phyloP scores from a whole-genome alignment of 495 filamentous ascomycete species.

The Aspergillus nidulans region DNA sequence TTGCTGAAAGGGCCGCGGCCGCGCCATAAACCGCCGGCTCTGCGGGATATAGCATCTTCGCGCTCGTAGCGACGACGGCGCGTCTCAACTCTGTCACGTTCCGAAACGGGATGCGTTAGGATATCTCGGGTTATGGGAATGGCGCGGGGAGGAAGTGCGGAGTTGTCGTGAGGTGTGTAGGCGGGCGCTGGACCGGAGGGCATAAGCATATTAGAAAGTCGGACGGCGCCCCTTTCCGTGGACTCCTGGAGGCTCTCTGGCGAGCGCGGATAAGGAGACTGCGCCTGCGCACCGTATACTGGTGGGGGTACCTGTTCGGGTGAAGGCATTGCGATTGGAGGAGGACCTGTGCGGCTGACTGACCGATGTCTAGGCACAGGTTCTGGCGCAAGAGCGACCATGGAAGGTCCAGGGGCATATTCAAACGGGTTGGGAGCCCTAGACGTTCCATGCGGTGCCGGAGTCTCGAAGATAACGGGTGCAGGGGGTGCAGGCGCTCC shows the following conservation, averaged over 20 bases:
- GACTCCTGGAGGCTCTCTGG: constrained; percentile 36
- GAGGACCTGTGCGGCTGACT: constrained; percentile 4
- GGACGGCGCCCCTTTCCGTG: constrained; percentile 40
- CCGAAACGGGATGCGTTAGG: constrained; percentile 23
- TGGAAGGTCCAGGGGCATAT: not conserved
- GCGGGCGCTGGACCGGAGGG: constrained; percentile 32
- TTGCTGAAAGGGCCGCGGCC: constrained; percentile 55
- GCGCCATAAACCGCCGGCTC: constrained; percentile 55
- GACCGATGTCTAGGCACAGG: constrained; percentile 8
- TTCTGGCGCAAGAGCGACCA: not conserved
- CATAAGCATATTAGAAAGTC: constrained; percentile 43
- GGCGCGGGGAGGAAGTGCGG: constrained; percentile 22
- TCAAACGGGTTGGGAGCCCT: not conserved
- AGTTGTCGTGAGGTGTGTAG: constrained; percentile 21
- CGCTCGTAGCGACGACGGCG: constrained; percentile 57
- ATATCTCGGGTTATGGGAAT: constrained; percentile 20
- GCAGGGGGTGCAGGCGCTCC: not conserved
- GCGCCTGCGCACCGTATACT: constrained; percentile 14
- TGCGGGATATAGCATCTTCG: constrained; percentile 54
- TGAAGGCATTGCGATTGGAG: constrained; percentile 15
- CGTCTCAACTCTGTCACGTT: constrained; percentile 45
- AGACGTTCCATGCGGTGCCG: constrained; percentile 3
- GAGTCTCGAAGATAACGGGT: not conserved
- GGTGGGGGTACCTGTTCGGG: constrained; percentile 28
- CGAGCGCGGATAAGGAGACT: constrained; percentile 33